Conservation (phyloP, 768 basidiomycete species). For the Rhodotorula paludigena region DNA sequence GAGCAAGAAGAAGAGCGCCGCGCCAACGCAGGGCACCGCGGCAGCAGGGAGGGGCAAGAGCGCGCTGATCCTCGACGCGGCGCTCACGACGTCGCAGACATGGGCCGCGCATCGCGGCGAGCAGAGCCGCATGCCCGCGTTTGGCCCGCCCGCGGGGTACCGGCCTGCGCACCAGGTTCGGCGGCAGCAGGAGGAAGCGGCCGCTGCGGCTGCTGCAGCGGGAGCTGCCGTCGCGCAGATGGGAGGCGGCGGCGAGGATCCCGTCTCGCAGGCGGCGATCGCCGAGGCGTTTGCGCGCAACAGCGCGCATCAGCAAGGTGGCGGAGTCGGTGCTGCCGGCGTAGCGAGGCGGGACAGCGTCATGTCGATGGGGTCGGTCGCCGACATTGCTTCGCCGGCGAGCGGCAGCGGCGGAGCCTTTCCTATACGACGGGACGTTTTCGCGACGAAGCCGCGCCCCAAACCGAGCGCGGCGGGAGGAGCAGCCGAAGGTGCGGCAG, state of each 20-base stretch:
- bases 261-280: background rate
- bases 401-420: background rate
- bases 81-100: conserved; percentile 14
- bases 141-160: conserved; percentile 4
- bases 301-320: background rate
- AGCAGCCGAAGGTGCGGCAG: too few species aligned
- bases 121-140: conserved; percentile 12
- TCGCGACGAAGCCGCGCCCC: background rate
- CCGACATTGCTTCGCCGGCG: background rate
- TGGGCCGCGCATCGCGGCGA: conserved; percentile 31
- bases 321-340: background rate
- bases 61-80: conserved; percentile 25
- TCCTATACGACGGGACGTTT: background rate
- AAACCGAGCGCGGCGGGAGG: background rate
- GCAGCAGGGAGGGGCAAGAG: conserved; percentile 5
- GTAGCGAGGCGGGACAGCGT: background rate
- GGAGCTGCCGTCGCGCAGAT: background rate
- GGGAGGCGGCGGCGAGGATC: background rate
- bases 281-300: conserved; percentile 5
- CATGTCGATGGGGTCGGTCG: background rate
- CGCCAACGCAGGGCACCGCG: background rate
- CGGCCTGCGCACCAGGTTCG: background rate
- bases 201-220: background rate
- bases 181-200: conserved; percentile 9
- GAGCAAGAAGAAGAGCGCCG: background rate